These are phyloP conservation scores for Talaromyces thailandensis DNA, from an alignment of 495 filamentous ascomycete genomes.

Conservation along the genomic window DNA sequence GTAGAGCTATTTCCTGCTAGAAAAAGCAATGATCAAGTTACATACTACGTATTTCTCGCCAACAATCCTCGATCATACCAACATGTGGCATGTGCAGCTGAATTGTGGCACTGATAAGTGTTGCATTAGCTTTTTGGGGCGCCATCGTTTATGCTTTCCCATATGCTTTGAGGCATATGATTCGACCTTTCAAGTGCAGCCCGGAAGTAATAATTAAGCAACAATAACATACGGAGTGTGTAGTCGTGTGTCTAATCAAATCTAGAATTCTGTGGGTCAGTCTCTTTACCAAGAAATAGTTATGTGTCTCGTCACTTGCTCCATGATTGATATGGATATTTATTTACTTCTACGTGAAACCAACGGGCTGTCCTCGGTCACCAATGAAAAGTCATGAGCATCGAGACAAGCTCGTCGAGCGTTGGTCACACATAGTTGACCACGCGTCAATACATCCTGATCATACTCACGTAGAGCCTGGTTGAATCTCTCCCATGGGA, in stretches of 20 bases:
- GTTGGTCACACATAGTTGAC: constrained; percentile 40
- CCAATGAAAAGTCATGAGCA: constrained; percentile 46
- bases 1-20: neutral
- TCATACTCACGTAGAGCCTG: constrained; percentile 40
- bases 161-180: neutral
- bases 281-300: too few relatives aligned
- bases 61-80: too few relatives aligned
- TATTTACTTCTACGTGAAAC: constrained; percentile 10
- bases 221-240: too few relatives aligned
- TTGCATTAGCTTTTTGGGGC: neutral
- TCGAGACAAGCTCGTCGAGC: constrained; percentile 55
- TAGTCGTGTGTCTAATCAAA: neutral
- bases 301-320: neutral
- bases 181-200: too few relatives aligned
- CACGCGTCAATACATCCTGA: constrained; percentile 37
- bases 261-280: neutral
- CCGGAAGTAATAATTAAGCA: too few relatives aligned
- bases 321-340: neutral
- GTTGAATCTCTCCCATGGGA: constrained; percentile 8
- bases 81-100: neutral
- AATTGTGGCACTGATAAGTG: neutral
- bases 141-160: neutral
- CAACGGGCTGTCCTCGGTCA: constrained; percentile 26
- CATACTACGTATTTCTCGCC: neutral
- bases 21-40: neutral